phyloP scores from a whole-genome alignment of 148 eudicot genomes.

The Fagopyrum esculentum region DNA sequence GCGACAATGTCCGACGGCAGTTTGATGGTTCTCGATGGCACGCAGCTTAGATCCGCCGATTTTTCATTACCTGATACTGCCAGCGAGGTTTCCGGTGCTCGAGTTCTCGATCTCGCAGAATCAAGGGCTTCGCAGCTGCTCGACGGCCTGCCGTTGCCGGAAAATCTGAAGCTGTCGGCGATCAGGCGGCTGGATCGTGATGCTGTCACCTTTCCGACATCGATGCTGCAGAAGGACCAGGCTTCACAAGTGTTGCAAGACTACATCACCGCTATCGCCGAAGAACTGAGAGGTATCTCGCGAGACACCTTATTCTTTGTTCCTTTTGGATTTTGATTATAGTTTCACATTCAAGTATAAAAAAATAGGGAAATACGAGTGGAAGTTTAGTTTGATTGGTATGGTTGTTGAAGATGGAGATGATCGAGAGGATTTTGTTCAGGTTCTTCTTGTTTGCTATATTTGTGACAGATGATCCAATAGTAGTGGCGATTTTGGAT shows the following conservation, averaged over 20 bases:
- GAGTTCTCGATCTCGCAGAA: constrained; percentile 33
- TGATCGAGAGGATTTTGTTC: background rate
- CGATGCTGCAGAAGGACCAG: constrained; percentile 24
- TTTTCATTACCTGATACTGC: constrained; percentile 22
- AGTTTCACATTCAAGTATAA: background rate
- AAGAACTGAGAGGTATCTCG: constrained; percentile 37
- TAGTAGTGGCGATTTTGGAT: constrained; percentile 54
- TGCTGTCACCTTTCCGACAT: constrained; percentile 4
- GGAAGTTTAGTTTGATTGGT: background rate
- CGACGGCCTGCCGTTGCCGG: constrained; percentile 38
- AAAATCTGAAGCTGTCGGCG: constrained; percentile 33
- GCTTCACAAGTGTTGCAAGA: constrained; percentile 29
- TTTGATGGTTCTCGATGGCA: constrained; percentile 45
- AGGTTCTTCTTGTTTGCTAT: background rate
- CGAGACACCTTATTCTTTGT: background rate
- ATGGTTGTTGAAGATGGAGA: background rate
- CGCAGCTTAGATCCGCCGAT: constrained; percentile 23
- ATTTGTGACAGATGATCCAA: constrained; percentile 46
- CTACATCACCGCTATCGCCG: constrained; percentile 47
- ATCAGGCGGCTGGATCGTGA: constrained; percentile 30
- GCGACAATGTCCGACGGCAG: constrained; percentile 36
- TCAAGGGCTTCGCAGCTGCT: constrained; percentile 36
- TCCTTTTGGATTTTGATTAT: background rate
- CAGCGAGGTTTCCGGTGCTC: constrained; percentile 18
- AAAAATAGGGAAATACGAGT: background rate